Base-by-base conservation (phyloP, 2,329 filamentous ascomycete genomes). In the Pseudogymnoascus sp. region DNA sequence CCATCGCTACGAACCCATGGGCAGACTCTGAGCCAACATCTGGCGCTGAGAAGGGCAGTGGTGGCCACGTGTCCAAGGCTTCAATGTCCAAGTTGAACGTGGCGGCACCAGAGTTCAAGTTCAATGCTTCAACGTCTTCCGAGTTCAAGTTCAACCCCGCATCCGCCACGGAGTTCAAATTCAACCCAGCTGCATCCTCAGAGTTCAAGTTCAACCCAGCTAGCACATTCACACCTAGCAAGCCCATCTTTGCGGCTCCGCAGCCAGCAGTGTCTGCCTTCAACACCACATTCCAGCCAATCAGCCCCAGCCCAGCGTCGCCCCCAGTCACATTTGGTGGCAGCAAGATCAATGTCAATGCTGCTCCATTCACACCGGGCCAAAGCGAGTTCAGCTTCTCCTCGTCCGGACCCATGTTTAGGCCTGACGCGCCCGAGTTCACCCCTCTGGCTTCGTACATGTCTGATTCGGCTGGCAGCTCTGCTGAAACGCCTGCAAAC, bases 21-120 rank as follows among this genome's bases (percentile, higher is more conserved):
- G 78, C 78, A 25, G 81, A 85, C 58, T 72, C 75, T 6, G 73
- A 75, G 25, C 76, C 79, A 68, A 71, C 41, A 68, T 74, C 25
- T 71, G 16, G 28, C 25, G 72, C 47, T 74, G 73, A 66, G 68
- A 71, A 25, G 67, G 71, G 25, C 68, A 72, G 74, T 14, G 75
- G 78, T 9, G 82, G 81, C 65, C 88, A 91, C 69, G 80, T 78
- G 16, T 87, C 86, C 70, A 90, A 88, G 67, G 78, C 85, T 2
- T 92, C 85, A 0, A 74, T 86, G 43, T 90, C 91, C 0, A 92
- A 87, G 66, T 81, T 97, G 67, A 97, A 97, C 68, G 91, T 95
- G 30, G 84, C 88, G 64, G 93, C 93, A 0, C 89, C 91, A 54
- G 90, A 94, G 69, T 97, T 97, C 78, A 90, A 87, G 67, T 93